Base-by-base conservation (phyloP, 2,329 filamentous ascomycete genomes). In the Hypoxylon sp. region DNA sequence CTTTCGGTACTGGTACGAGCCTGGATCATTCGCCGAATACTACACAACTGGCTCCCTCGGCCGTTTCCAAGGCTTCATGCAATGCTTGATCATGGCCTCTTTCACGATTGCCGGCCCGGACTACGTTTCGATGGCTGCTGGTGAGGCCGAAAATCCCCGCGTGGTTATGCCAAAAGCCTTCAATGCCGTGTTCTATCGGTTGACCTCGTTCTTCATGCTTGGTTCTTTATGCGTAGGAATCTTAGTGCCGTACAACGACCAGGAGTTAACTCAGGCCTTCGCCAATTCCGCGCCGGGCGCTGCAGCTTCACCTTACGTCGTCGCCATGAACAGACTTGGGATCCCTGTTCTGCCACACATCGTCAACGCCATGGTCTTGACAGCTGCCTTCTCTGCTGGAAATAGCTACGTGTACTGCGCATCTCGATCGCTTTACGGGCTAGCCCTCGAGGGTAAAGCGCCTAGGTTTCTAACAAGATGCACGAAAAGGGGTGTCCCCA, bases 171-270 rank as follows among this genome's bases (percentile, higher is more conserved):
- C 91, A 0, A 87, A 85, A 40, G 92, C 92, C 1, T 93, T 88
- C 78, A 93, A 93, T 64, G 88, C 90, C 50, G 91, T 94, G 1
- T 93, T 94, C 76, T 93, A 92, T 77, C 89, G 92, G 30, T 80
- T 95, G 30, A 90, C 90, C 0, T 80, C 86, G 1, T 94, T 95
- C 77, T 94, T 93, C 78, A 85, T 93, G 38, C 84, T 93, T 1
- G 91, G 91, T 1, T 88, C 90, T 0, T 82, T 96, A 1, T 87
- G 86, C 18, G 88, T 93, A 3, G 91, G 91, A 7, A 89, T 93
- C 51, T 75, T 92, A 20, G 87, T 94, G 36, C 85, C 92, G 1
- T 89, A 90, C 76, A 83, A 93, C 64, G 90, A 93, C 70, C 70
- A 80, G 1, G 85, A 87, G 42, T 79, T 94, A 71, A 83, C 79